Evolutionary conservation across 495 filamentous ascomycete genomes (phyloP), one percentile per base, ranked within the genome.

Genomic region (Penicillium simplicissimum): DNA sequence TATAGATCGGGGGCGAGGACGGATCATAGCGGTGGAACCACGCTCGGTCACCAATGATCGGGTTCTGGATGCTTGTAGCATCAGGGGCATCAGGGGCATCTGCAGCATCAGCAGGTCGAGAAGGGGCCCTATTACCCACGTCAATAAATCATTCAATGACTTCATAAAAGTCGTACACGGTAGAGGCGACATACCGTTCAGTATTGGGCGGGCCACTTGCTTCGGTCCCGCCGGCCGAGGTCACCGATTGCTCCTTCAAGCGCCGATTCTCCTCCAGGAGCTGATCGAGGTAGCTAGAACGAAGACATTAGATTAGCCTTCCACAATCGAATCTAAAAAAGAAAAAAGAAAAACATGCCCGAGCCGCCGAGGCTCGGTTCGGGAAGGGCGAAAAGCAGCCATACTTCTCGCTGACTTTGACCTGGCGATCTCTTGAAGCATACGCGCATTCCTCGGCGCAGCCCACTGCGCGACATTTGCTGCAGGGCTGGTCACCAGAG

Each of bases 321-420:
- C 52, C 13, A 4, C 25, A 14, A 17, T 11, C 13, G 9, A 1
- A 33, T 35, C 28, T 13, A 48, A 23, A n/a, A 15, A 43, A 42
- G n/a, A n/a, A n/a, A 48, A 23, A n/a, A 15, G n/a, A 11, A 7
- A 34, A 38, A 52, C 45, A 49, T 49, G 33, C 21, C 23, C 15
- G 9, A 34, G 28, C 14, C 23, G 8, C 23, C 25, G 36, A 19
- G 13, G 17, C 14, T 23, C 33, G 42, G 8, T 34, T 45, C 28
- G 19, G 14, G 8, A 47, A 47, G 25, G 13, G 25, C 28, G n/a
- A 14, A 21, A 55, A 45, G 15, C 15, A 25, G 59, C 11, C 66
- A 45, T 71, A 79, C 77, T 71, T 79, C 68, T 80, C 76, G 64
- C 73, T 80, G 31, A 80, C 75, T 70, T 73, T 75, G 52, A 80